Evolutionary conservation across 2,329 filamentous ascomycete species (phyloP), one percentile per base, ranked within the genome.

Genomic region (Paracoccidioides lutzii): DNA sequence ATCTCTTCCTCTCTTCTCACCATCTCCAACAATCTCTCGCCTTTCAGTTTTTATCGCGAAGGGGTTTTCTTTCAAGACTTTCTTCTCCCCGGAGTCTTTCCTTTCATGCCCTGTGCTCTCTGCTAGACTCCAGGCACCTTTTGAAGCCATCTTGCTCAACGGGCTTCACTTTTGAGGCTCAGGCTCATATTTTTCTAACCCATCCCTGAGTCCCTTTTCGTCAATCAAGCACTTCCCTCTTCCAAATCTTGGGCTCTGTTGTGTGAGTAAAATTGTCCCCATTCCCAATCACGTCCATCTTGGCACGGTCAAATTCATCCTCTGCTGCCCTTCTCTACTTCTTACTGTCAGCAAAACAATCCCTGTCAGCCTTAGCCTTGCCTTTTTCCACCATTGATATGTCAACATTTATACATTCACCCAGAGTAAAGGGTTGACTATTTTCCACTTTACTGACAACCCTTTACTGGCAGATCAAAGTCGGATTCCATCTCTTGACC

Each of bases 21-120:
- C 55, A 12, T 37, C 10, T 6, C 6, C 35, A 37, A 43, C 53
- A 35, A 33, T 14, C 48, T 35, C 7, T 22, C 10, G 3, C 48
- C n/a, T 12, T 15, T 42, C 32, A 30, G 4, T 38, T n/a, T n/a
- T 38, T 30, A 14, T 28, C 49, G 37, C 6, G 49, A 52, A 52
- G 38, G 49, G 28, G 22, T 15, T 32, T 41, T 32, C 37, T 37
- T 52, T 41, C 22, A 22, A 32, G 37, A 14, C 14, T 14, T 14
- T 41, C 15, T n/a, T 42, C 15, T 42, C 49, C 32, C 38, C 28
- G 33, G 28, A 14, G 6, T 15, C n/a, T 56, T 45, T 53, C 32
- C 37, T 54, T 54, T 46, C 8, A 53, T 48, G 45, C 51, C 43
- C 33, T 52, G 37, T 56, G 28, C 48, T 56, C 48, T 15, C 28